A percentile compares a stretch with the other conserved stretches of the same genome.
These are phyloP conservation scores for Giardia muris DNA, from an alignment of 208 protist species.

Conservation along the genomic window DNA sequence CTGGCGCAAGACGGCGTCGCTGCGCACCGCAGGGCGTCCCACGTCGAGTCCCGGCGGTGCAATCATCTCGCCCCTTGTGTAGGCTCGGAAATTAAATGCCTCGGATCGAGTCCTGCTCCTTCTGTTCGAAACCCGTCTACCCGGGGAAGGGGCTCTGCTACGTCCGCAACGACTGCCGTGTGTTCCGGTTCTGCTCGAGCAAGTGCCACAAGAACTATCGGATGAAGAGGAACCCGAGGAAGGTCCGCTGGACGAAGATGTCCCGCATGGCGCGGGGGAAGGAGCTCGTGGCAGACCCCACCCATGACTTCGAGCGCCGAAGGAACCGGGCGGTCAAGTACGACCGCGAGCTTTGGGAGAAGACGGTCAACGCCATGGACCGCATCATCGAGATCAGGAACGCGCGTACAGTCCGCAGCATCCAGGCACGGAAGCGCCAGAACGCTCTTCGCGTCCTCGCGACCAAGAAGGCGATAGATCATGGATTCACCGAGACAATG, in stretches of 20 bases:
- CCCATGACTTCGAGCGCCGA: slow-evolving; percentile 92
- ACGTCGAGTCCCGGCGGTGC: no score
- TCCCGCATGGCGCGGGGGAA: slow-evolving; percentile 85
- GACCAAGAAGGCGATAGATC: background rate
- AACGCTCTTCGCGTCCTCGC: background rate
- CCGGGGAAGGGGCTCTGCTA: slow-evolving; percentile 93
- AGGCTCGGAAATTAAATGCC: no score
- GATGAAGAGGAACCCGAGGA: slow-evolving; percentile 93
- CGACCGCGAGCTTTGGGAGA: slow-evolving; percentile 73
- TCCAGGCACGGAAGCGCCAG: background rate
- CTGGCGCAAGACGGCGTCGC: no score
- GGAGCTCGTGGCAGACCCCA: slow-evolving; percentile 84
- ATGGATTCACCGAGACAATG: slow-evolving; percentile 5
- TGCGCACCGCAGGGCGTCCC: no score
- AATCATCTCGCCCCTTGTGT: no score
- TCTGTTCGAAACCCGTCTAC: slow-evolving; percentile 81
- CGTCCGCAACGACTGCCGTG: slow-evolving; percentile 90
- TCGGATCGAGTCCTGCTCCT: slow-evolving; percentile 89
- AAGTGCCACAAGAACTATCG: slow-evolving; percentile 97
- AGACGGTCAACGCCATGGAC: slow-evolving; percentile 27
- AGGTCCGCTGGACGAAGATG: slow-evolving; percentile 94
- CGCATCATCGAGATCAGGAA: slow-evolving; percentile 18
- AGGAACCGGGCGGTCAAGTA: slow-evolving; percentile 91
- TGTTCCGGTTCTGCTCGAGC: slow-evolving; percentile 81
- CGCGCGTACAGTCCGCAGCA: background rate